Evolutionary conservation across 129 eudicot genomes (phyloP), one percentile per base, ranked within the genome.

Genomic region (Rutidosis leptorrhynchoides): DNA sequence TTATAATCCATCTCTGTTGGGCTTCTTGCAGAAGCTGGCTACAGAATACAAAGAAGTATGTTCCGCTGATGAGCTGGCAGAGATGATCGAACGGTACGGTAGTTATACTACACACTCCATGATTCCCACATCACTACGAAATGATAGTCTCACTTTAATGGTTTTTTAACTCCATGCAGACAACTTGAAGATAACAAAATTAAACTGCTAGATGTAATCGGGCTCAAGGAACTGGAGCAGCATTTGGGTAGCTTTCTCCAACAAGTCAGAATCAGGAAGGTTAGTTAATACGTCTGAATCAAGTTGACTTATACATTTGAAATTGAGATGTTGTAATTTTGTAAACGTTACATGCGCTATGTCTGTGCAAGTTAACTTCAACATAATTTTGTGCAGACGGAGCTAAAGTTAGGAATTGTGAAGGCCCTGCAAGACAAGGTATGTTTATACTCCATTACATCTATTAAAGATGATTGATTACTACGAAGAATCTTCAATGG

Each of bases 401-500:
- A 68, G 58, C 64, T 51, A 32, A 75, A 60, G 70, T 15, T 75
- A 67, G 80, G 30, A 60, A 17, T 56, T 5, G 58, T 75, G 10
- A 68, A 67, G 62, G 37, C 58, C 35, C 73, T 75, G 55, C 57
- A 75, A 59, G 74, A 68, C 11, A 27, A 75, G 80, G 80, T 75
- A 60, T 28, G 56, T 19, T 32, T 32, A 27, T 22, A 40, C 46
- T 40, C 46, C 46, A 40, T 40, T 30, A 60, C 16, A 29, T 69
- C 29, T 29, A 23, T 40, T 11, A 27, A 23, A 23, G 19, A 27
- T 27, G 33, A 1, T 58, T n/a, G 4, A 58, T 26, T 58, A 58
- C 35, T 12, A 1, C 3, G 7, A 22, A 0, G 5, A 58, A 27
- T 24, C 40, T 58, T 28, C 63, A 24, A 15, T 26, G 17, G 12